Base-by-base conservation (phyloP, 306 rosid species). In the Cercis canadensis region DNA sequence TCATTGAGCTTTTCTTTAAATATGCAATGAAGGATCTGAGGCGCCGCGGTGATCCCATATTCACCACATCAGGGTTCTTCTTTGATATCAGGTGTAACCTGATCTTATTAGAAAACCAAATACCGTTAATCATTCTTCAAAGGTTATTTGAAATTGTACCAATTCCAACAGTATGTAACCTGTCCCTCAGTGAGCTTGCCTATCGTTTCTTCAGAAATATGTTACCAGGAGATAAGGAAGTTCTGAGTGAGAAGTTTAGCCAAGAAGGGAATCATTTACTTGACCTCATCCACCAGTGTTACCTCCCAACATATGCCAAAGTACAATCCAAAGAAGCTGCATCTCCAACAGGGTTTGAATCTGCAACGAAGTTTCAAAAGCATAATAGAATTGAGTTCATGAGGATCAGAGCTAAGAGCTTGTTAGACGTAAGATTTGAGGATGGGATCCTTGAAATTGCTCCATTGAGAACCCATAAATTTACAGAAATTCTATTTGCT, bases 241-340 rank as follows among this genome's bases (percentile, higher is more conserved):
- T 54, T 68, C 41, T 77, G 0, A 17, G 12, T 7, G 69, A 68
- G n/a, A 84, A 65, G 40, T 81, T 84, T 49, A 60, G 57, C 60
- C 81, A 74, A 73, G 88, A 83, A 68, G 88, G 85, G 52, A 51
- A 79, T 29, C 88, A 88, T 72, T 67, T 88, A 13, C 90, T 88
- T 2, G 94, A 83, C 51, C 65, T 83, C 5, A 43, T 88, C 31
- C 79, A 76, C 39, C 83, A 77, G 17, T 88, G 80, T 60, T 81
- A 83, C 69, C 74, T 81, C 29, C 87, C 90, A 6, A 50, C 84
- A 33, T 39, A 54, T 67, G 63, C 75, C 7, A 65, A 15, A 39
- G 44, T 44, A 0, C 70, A 4, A 37, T 17, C 72, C 3, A 69
- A 46, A 16, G 47, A 65, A 6, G 5, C 3, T 2, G 17, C 0